Conservation (phyloP, 352 stramenopile genomes). For the Phytophthora quininea region DNA sequence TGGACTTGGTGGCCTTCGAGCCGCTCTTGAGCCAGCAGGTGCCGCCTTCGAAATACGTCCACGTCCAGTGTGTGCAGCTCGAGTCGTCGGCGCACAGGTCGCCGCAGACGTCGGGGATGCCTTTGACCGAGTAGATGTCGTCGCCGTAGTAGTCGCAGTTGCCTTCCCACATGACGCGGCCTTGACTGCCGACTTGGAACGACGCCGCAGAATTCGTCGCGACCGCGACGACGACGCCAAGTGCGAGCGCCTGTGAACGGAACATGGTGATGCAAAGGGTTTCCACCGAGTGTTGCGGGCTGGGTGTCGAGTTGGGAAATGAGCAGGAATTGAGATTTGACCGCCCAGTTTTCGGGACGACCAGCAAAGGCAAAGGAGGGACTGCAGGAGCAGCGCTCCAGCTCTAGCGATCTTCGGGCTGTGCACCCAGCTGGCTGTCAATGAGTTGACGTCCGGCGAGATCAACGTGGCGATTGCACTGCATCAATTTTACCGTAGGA, state of each 20-base stretch:
- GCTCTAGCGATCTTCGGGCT: constrained; percentile 9
- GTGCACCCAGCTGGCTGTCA: constrained; percentile 22
- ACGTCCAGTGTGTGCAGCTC: constrained; percentile 50
- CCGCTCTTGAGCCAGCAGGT: constrained; percentile 58
- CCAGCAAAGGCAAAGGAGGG: constrained; percentile 20
- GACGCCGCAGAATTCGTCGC: constrained; percentile 6
- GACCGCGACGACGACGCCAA: constrained; percentile 15
- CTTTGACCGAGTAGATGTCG: constrained; percentile 30
- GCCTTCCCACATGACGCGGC: constrained; percentile 51
- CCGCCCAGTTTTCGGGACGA: constrained; percentile 15
- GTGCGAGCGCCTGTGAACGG: constrained; percentile 12
- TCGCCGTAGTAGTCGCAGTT: constrained; percentile 51
- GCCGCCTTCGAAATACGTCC: constrained; percentile 45
- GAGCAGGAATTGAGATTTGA: constrained; percentile 11
- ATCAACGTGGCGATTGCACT: constrained; percentile 9
- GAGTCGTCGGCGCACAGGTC: constrained; percentile 39
- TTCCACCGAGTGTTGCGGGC: constrained; percentile 4
- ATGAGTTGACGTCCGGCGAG: constrained; percentile 15
- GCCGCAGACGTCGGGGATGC: constrained; percentile 44
- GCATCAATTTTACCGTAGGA: neutral
- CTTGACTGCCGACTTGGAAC: constrained; percentile 41
- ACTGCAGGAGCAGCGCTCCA: constrained; percentile 2
- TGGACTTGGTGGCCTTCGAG: constrained; percentile 15
- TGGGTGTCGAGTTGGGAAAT: constrained; percentile 28
- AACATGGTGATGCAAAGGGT: constrained; percentile 19